Conservation (phyloP, 2,329 filamentous ascomycete species). For the Fusarium sp. region DNA sequence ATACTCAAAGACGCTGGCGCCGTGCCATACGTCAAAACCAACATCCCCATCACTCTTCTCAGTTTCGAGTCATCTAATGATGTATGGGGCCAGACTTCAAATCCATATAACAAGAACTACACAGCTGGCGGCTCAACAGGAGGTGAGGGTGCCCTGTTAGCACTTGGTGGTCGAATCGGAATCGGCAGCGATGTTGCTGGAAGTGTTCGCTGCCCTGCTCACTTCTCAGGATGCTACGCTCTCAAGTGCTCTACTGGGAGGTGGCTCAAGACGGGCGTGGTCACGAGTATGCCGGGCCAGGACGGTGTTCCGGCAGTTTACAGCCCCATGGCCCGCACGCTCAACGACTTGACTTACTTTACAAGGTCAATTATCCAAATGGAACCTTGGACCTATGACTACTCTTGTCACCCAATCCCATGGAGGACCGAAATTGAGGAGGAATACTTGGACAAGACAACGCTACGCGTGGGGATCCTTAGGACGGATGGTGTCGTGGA, state of each 20-base stretch:
- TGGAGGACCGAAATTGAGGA: slow-evolving; percentile 76
- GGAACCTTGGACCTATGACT: slow-evolving; percentile 91
- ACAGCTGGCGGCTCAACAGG: slow-evolving; percentile 91
- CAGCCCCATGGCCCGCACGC: slow-evolving; percentile 90
- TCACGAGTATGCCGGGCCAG: slow-evolving; percentile 91
- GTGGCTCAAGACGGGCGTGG: slow-evolving; percentile 88
- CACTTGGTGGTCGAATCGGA: slow-evolving; percentile 86
- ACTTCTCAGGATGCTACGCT: slow-evolving; percentile 91
- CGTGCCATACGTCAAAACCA: slow-evolving; percentile 93
- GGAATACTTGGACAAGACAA: slow-evolving; percentile 60
- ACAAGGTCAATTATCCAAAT: slow-evolving; percentile 81
- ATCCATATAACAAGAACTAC: slow-evolving; percentile 87
- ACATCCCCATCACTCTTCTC: slow-evolving; percentile 85
- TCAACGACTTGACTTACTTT: slow-evolving; percentile 88
- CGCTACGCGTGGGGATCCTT: slow-evolving; percentile 77
- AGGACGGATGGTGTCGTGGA: slow-evolving; percentile 86
- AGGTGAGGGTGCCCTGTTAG: slow-evolving; percentile 85
- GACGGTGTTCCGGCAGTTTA: slow-evolving; percentile 91
- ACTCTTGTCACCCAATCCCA: slow-evolving; percentile 84
- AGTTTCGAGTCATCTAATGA: slow-evolving; percentile 85
- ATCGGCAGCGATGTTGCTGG: slow-evolving; percentile 93
- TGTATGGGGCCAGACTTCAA: slow-evolving; percentile 85
- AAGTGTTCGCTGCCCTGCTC: slow-evolving; percentile 86
- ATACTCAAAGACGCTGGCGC: slow-evolving; percentile 90
- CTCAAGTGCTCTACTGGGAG: slow-evolving; percentile 88